Conservation (phyloP, 192 early-diverging fungal genomes). For the Mortierella alpina region DNA sequence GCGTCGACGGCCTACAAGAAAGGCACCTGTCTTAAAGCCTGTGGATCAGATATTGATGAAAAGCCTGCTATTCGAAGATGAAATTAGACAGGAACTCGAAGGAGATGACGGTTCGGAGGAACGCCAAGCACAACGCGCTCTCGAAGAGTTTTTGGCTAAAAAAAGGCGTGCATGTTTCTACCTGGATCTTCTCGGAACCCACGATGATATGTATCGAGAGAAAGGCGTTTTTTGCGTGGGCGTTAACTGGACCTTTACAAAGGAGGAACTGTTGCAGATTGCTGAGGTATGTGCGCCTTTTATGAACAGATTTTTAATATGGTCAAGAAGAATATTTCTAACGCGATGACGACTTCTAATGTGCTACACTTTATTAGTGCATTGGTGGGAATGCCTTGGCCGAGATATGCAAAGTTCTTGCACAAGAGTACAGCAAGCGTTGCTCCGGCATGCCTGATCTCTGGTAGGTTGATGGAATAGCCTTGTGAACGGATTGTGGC, state of each 20-base stretch:
- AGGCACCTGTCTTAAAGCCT: background rate
- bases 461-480: slow-evolving; percentile 50
- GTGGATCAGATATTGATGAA: slow-evolving; percentile 2
- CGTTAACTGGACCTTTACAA: slow-evolving; percentile 60
- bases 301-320: background rate
- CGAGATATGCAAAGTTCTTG: slow-evolving; percentile 68
- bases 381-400: slow-evolving; percentile 66
- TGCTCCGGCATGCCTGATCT: slow-evolving; percentile 77
- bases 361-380: slow-evolving; percentile 47
- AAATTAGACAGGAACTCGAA: slow-evolving; percentile 42
- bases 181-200: slow-evolving; percentile 45
- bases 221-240: slow-evolving; percentile 59
- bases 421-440: slow-evolving; percentile 71
- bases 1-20: background rate
- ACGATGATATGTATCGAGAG: slow-evolving; percentile 54
- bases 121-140: slow-evolving; percentile 31
- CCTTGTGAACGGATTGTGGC: background rate
- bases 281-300: slow-evolving; percentile 55
- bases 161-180: slow-evolving; percentile 40
- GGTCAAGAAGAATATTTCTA: background rate
- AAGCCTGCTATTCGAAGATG: slow-evolving; percentile 9
- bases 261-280: slow-evolving; percentile 56
- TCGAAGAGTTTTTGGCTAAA: slow-evolving; percentile 16
- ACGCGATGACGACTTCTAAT: slow-evolving; percentile 12
- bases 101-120: slow-evolving; percentile 49